Evolutionary conservation across 345 rosid species (phyloP), one percentile per base, ranked within the genome.

Genomic region (Rhodamnia rubescens): DNA sequence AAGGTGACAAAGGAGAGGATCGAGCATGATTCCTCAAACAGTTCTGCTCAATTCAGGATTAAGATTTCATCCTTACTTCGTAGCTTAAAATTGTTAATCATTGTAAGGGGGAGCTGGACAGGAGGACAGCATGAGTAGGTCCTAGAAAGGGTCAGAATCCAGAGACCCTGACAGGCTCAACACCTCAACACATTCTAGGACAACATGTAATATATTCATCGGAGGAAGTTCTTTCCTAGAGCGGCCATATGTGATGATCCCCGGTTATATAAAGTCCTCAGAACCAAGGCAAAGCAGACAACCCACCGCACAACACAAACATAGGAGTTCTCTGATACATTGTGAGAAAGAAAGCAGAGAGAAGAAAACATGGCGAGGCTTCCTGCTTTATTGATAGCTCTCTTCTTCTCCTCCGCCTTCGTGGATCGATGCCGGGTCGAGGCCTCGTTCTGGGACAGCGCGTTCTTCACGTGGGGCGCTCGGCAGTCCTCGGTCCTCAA

Each of bases 401-500:
- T 86, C 82, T 56, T 83, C 83, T n/a, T 86, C 88, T 26, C 88
- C 13, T 50, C 83, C 57, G 26, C 74, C 29, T 11, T 74, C 1
- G 32, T 83, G 7, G 57, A 75, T 29, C 69, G 11, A 32, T 52
- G 27, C 26, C 49, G 21, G 36, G 74, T 83, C 8, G n/a, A 83
- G 61, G 85, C 83, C 53, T 32, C 61, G 9, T 86, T 86, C 83
- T 64, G 42, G 32, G 83, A 86, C 16, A 86, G 49, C 83, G 75
- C 82, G 56, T 83, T 26, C n/a, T 74, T 86, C 59, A 74, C 83
- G 4, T 86, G 85, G 88, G 85, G 88, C 20, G 85, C 85, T 42
- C 74, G 15, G 42, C 88, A 86, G 5, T 56, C 78, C 36, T n/a
- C 64, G 50, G 54, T 83, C 29, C 22, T 3, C 16, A 85, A 82